Evolutionary conservation across 140 eudicot species (phyloP).

Genomic region (Anethum foeniculum): DNA sequence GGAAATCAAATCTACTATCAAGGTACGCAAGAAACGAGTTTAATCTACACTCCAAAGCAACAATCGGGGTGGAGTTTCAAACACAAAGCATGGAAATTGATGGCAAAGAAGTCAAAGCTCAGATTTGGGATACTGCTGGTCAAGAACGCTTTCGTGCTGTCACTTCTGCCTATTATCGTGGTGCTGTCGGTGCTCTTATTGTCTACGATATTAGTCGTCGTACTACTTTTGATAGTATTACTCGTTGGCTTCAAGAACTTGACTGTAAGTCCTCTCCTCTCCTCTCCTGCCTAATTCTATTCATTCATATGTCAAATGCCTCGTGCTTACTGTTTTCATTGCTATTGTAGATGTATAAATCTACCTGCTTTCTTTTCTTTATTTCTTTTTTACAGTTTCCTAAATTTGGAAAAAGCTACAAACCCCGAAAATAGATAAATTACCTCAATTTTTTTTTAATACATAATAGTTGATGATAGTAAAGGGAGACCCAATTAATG

Average conservation of each 20-base stretch:
- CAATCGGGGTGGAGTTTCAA: constrained; percentile 1
- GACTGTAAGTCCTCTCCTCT: not conserved
- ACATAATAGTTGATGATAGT: too few species aligned
- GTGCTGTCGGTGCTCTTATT: constrained; percentile 5
- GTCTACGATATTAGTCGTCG: constrained; percentile 4
- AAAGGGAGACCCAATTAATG: too few species aligned
- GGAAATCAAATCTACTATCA: constrained; percentile 6
- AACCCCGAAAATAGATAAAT: too few species aligned
- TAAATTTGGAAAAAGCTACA: too few species aligned
- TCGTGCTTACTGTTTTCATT: too few species aligned
- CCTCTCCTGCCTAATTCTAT: too few species aligned
- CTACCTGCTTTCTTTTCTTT: too few species aligned
- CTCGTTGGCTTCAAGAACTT: not conserved
- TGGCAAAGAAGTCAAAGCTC: constrained; percentile 2
- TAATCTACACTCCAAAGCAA: not conserved
- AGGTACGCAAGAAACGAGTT: constrained; percentile 3
- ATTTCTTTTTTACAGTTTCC: too few species aligned
- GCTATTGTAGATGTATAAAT: too few species aligned
- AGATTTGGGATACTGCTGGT: constrained; percentile 9
- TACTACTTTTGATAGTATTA: not conserved
- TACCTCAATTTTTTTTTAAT: too few species aligned
- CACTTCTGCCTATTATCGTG: not conserved
- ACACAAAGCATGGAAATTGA: constrained; percentile 6
- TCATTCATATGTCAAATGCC: too few species aligned
- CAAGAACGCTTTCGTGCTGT: constrained; percentile 11